These are phyloP conservation scores for Fraxinus latifolia DNA, from an alignment of 305 asterid genomes.

Conservation along the genomic window DNA sequence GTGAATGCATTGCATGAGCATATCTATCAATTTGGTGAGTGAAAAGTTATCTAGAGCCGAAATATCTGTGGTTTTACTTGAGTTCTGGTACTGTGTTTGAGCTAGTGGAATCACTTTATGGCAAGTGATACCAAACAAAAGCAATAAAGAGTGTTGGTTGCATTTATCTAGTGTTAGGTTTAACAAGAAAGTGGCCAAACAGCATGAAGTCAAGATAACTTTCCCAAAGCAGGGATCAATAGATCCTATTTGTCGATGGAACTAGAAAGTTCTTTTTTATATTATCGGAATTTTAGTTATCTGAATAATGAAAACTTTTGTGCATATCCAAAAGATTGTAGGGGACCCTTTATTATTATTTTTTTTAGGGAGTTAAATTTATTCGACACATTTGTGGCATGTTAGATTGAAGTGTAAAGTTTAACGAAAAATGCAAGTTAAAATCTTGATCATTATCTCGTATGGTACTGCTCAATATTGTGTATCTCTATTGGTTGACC, in stretches of 20 bases:
- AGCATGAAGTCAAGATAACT: constrained; percentile 28
- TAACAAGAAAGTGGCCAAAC: constrained; percentile 36
- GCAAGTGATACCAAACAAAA: constrained; percentile 37
- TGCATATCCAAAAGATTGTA: neutral
- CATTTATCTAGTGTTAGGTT: constrained; percentile 27
- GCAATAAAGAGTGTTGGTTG: constrained; percentile 28
- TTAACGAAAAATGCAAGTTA: neutral
- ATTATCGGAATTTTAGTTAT: neutral
- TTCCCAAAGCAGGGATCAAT: constrained; percentile 27
- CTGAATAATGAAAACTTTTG: neutral
- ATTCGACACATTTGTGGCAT: neutral
- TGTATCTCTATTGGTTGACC: neutral
- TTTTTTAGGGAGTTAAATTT: neutral
- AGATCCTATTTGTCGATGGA: neutral
- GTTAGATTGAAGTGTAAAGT: neutral
- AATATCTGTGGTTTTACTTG: constrained; percentile 13
- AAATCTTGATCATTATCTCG: neutral
- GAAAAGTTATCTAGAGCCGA: neutral
- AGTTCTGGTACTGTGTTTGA: constrained; percentile 23
- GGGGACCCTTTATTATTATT: neutral
- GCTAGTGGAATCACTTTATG: constrained; percentile 42
- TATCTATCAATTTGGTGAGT: neutral
- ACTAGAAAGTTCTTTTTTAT: neutral
- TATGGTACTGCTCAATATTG: neutral
- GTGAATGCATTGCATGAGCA: constrained; percentile 15